Percentiles rank a stretch among this genome's conserved stretches.
These are phyloP conservation scores for Solidago caesia DNA, from an alignment of 129 eudicot species.

Conservation along the genomic window DNA sequence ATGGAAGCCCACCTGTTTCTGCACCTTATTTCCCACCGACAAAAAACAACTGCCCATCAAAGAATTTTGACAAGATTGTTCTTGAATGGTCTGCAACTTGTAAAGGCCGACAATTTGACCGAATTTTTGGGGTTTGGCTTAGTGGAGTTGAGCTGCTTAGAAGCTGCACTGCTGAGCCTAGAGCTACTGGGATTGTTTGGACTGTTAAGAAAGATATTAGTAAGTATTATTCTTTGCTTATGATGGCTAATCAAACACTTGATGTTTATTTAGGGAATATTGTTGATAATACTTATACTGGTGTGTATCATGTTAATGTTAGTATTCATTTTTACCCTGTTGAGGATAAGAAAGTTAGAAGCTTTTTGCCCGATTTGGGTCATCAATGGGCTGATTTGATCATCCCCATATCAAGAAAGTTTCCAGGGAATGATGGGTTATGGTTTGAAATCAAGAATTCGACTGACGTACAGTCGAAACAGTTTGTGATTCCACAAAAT, in stretches of 20 bases:
- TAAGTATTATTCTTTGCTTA: constrained; percentile 62
- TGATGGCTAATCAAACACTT: constrained; percentile 50
- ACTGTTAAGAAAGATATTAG: constrained; percentile 67
- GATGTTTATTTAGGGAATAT: constrained; percentile 74
- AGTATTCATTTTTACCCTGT: constrained; percentile 59
- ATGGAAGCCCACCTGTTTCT: constrained; percentile 50
- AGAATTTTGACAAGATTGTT: constrained; percentile 41
- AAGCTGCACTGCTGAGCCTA: constrained; percentile 90
- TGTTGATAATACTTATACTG: constrained; percentile 65
- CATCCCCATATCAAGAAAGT: constrained; percentile 67
- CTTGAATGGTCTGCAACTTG: constrained; percentile 73
- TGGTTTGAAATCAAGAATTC: constrained; percentile 70
- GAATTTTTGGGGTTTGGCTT: constrained; percentile 86
- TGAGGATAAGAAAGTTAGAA: constrained; percentile 18
- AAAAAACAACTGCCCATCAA: constrained; percentile 38
- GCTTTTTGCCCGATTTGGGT: not conserved
- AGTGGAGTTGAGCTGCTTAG: constrained; percentile 80
- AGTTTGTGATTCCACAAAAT: constrained; percentile 59
- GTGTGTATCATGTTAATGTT: constrained; percentile 75
- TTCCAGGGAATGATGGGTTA: constrained; percentile 67
- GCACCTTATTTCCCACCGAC: constrained; percentile 60
- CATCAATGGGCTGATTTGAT: constrained; percentile 62
- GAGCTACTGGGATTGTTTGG: constrained; percentile 66
- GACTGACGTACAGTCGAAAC: constrained; percentile 44
- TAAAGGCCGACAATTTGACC: constrained; percentile 69